Evolutionary conservation across 2,329 filamentous ascomycete genomes (phyloP).

Genomic region (Zymoseptoria ardabiliae): DNA sequence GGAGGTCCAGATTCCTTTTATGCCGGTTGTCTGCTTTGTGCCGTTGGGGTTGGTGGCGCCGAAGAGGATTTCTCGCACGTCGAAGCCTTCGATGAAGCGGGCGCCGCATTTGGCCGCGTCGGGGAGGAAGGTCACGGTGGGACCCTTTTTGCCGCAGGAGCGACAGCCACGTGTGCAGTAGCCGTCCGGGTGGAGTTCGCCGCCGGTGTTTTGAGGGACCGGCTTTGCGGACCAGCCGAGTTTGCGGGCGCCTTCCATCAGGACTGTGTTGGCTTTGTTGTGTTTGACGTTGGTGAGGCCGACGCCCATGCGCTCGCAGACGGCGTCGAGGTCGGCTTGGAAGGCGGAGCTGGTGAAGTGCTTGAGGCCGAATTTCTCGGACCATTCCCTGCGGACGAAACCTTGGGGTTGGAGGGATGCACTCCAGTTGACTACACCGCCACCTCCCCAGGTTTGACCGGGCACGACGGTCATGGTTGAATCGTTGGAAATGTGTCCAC

Average conservation of each 20-base stretch:
- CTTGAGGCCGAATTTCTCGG: slow-evolving; percentile 53
- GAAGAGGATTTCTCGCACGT: slow-evolving; percentile 64
- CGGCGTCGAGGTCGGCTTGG: slow-evolving; percentile 70
- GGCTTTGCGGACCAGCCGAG: slow-evolving; percentile 63
- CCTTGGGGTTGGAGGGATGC: slow-evolving; percentile 62
- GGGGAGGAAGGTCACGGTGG: slow-evolving; percentile 67
- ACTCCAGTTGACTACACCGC: slow-evolving; percentile 83
- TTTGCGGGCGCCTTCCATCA: slow-evolving; percentile 68
- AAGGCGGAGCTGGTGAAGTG: slow-evolving; percentile 70
- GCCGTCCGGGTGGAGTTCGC: slow-evolving; percentile 65
- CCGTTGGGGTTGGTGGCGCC: slow-evolving; percentile 41
- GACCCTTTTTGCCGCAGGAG: slow-evolving; percentile 69
- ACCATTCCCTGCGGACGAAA: slow-evolving; percentile 76
- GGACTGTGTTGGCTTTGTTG: slow-evolving; percentile 61
- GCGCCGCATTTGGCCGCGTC: slow-evolving; percentile 72
- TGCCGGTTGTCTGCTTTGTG: slow-evolving; percentile 56
- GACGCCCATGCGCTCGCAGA: slow-evolving; percentile 74
- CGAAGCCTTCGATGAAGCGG: slow-evolving; percentile 75
- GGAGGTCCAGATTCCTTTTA: slow-evolving; percentile 68
- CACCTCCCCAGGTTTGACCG: slow-evolving; percentile 74
- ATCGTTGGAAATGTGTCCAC: slow-evolving; percentile 47
- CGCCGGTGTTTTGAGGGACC: slow-evolving; percentile 74
- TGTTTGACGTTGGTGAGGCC: slow-evolving; percentile 59
- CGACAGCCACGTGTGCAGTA: slow-evolving; percentile 54
- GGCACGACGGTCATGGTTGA: slow-evolving; percentile 52